Evolutionary conservation across 208 protist genomes (phyloP).

Genomic region (Wallacemonas sp.): DNA sequence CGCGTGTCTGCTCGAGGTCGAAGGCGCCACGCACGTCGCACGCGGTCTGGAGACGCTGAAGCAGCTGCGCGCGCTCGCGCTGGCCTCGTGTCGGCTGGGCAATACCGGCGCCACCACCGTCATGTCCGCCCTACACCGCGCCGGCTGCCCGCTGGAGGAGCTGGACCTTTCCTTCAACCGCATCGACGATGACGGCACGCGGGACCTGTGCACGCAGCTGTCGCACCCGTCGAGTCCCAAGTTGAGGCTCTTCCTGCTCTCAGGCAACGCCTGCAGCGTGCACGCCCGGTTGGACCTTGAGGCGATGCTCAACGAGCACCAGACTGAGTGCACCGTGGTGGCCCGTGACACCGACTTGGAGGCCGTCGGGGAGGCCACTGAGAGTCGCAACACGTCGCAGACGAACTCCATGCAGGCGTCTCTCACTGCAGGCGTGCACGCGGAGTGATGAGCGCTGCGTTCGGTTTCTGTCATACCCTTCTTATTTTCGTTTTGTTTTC

Average conservation of each 20-base stretch:
- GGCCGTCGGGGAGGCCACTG: slow-evolving; percentile 23
- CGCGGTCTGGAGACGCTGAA: slow-evolving; percentile 40
- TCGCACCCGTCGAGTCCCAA: slow-evolving; percentile 31
- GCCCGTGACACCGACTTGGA: slow-evolving; percentile 53
- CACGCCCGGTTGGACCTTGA: slow-evolving; percentile 25
- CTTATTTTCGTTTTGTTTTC: not conserved
- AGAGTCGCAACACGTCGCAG: not conserved
- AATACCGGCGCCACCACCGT: slow-evolving; percentile 50
- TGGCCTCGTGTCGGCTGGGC: slow-evolving; percentile 53
- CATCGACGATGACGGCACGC: slow-evolving; percentile 56
- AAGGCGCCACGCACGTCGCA: slow-evolving; percentile 52
- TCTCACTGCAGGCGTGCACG: not conserved
- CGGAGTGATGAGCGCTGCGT: no score
- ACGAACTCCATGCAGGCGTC: slow-evolving; percentile 5
- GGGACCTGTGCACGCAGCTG: slow-evolving; percentile 40
- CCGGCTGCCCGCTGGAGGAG: slow-evolving; percentile 45
- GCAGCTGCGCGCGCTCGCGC: slow-evolving; percentile 37
- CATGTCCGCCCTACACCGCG: slow-evolving; percentile 37
- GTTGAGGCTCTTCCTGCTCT: slow-evolving; percentile 50
- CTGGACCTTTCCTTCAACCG: slow-evolving; percentile 69
- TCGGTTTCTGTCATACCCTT: not conserved
- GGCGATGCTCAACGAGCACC: slow-evolving; percentile 38
- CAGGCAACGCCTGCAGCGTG: slow-evolving; percentile 53
- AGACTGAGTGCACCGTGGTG: slow-evolving; percentile 46
- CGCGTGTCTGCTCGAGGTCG: slow-evolving; percentile 58